These are phyloP conservation scores for Aspergillus brasiliensis DNA, from an alignment of 2,329 filamentous ascomycete genomes.

Conservation along the genomic window DNA sequence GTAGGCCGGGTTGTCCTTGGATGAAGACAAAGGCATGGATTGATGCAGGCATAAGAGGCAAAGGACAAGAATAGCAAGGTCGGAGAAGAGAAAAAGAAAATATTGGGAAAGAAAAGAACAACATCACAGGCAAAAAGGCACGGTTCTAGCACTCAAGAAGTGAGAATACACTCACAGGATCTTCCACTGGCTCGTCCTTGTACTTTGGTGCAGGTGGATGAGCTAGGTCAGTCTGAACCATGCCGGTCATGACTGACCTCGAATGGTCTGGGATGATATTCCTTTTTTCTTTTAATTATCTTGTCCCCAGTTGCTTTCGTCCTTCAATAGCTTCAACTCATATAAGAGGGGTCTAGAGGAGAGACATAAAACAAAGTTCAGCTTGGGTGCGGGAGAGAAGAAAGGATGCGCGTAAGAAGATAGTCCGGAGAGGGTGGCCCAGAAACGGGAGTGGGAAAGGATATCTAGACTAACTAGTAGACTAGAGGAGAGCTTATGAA, in stretches of 20 bases:
- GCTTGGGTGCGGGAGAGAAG: constrained; percentile 17
- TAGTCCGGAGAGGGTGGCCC: constrained; percentile 22
- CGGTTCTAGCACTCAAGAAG: constrained; percentile 11
- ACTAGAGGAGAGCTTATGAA: constrained; percentile 22
- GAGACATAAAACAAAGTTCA: constrained; percentile 7
- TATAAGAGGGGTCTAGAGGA: constrained; percentile 2
- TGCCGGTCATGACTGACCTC: constrained; percentile 44
- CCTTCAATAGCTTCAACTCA: constrained; percentile 6
- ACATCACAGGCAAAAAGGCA: constrained; percentile 9
- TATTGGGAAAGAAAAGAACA: constrained; percentile 12
- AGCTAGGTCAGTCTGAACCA: constrained; percentile 47
- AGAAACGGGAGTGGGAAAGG: constrained; percentile 20
- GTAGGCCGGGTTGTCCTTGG: constrained; percentile 20
- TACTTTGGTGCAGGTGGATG: constrained; percentile 43
- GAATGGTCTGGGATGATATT: constrained; percentile 24
- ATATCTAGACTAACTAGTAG: constrained; percentile 21
- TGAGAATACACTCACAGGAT: constrained; percentile 48
- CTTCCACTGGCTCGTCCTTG: constrained; percentile 51
- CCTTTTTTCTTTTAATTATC: constrained; percentile 11
- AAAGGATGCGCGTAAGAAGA: constrained; percentile 17
- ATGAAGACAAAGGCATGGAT: constrained; percentile 1
- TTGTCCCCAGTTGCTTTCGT: constrained; percentile 4
- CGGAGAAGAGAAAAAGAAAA: constrained; percentile 19
- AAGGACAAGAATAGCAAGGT: background rate
- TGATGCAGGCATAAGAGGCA: background rate